phyloP scores from a whole-genome alignment of 768 basidiomycete species.

The Mycena indigotica region DNA sequence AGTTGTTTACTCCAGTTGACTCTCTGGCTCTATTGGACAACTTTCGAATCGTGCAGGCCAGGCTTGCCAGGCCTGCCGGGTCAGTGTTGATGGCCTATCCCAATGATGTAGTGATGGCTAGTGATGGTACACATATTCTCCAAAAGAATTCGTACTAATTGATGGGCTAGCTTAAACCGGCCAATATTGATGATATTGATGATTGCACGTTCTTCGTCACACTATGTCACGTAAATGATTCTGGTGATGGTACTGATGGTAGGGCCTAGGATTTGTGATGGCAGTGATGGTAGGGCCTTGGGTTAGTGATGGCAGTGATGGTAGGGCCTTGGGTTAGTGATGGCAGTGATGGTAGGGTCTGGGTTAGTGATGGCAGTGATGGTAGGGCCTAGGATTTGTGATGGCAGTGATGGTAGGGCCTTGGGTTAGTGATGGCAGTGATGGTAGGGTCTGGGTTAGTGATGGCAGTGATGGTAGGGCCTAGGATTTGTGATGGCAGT shows the following conservation, averaged over 20 bases:
- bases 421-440: no score
- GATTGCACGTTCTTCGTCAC: background rate
- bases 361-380: no score
- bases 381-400: no score
- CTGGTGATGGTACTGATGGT: background rate
- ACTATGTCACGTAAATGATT: background rate
- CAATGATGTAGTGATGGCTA: background rate
- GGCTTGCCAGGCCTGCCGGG: background rate
- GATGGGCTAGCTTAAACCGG: background rate
- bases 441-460: no score
- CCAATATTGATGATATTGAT: background rate
- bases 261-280: background rate
- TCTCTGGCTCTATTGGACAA: background rate
- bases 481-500: no score
- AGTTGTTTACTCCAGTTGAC: background rate
- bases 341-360: no score
- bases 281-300: no score
- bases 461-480: no score
- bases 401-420: no score
- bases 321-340: no score
- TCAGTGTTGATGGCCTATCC: background rate
- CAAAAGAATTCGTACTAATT: background rate
- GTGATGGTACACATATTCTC: background rate
- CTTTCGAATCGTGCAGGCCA: background rate
- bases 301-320: no score